Evolutionary conservation across 371 early-diverging fungal genomes (phyloP).

Genomic region (Mortierella sp.): DNA sequence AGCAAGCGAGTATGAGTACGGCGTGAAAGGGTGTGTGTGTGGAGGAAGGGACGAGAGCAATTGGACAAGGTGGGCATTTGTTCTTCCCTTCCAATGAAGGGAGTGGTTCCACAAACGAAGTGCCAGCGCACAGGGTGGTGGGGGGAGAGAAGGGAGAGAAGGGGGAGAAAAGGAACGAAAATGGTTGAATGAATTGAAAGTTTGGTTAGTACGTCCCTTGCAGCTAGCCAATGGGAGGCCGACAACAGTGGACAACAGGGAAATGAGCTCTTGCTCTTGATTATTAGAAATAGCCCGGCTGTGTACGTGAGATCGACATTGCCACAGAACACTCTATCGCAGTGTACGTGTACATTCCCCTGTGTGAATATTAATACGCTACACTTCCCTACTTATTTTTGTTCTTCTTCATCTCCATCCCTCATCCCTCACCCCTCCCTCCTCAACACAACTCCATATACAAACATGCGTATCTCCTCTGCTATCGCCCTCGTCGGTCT

Average conservation of each 20-base stretch:
- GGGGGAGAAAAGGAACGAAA: not conserved
- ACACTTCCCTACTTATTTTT: not conserved
- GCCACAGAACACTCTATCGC: not conserved
- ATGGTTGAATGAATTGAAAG: not conserved
- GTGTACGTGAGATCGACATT: not conserved
- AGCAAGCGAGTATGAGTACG: not conserved
- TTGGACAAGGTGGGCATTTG: not conserved
- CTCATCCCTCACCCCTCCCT: conserved; percentile 13
- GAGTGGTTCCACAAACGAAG: conserved; percentile 8
- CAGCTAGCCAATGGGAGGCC: conserved; percentile 3
- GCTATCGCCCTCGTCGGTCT: conserved; percentile 47
- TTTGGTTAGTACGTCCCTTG: not conserved
- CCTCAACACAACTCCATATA: not conserved
- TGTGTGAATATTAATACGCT: not conserved
- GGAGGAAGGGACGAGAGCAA: not conserved
- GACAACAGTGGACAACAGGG: conserved; percentile 3
- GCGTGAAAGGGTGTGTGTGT: not conserved
- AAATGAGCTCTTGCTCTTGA: not conserved
- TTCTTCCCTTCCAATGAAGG: conserved; percentile 2
- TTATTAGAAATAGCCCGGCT: not conserved
- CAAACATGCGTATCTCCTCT: conserved; percentile 50
- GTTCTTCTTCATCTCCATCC: conserved; percentile 11
- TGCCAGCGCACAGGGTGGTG: not conserved
- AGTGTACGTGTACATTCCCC: too few species aligned
- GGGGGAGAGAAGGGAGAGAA: not conserved